Percentiles rank a stretch among this genome's conserved stretches.
These are phyloP conservation scores for Balakata baccata DNA, from an alignment of 345 rosid species.

Conservation along the genomic window DNA sequence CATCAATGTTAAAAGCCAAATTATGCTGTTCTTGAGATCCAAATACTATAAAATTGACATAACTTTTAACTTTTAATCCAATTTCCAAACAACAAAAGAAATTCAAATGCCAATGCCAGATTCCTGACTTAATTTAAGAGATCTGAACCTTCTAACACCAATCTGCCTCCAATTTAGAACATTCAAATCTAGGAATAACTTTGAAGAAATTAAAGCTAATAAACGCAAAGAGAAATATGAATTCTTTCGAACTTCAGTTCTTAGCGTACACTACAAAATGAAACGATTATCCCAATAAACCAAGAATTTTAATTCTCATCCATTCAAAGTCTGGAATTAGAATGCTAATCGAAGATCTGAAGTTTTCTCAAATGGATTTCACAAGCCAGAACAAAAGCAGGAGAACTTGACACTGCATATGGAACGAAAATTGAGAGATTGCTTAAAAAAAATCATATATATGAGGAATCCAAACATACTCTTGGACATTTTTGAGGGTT, in stretches of 20 bases:
- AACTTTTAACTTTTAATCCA: background rate
- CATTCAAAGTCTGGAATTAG: constrained; percentile 1
- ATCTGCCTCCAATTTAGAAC: background rate
- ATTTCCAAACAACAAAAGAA: background rate
- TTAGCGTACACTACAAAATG: background rate
- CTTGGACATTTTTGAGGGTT: constrained; percentile 86
- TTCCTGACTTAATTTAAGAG: background rate
- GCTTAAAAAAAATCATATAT: too few relatives aligned
- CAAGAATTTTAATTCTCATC: background rate
- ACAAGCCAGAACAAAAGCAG: constrained; percentile 6
- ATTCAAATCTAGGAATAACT: background rate
- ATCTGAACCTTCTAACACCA: background rate
- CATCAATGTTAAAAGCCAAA: constrained; percentile 4
- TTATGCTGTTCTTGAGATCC: constrained; percentile 3
- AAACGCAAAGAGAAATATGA: background rate
- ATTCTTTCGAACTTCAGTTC: background rate
- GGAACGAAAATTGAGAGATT: constrained; percentile 7
- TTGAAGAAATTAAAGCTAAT: background rate
- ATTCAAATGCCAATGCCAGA: background rate
- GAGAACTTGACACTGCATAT: constrained; percentile 11
- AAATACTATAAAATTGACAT: background rate
- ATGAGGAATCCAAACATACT: constrained; percentile 35
- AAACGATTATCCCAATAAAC: background rate
- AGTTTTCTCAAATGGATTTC: constrained; percentile 12
- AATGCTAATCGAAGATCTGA: constrained; percentile 24